Base-by-base conservation (phyloP, 1,284 basidiomycete species). In the Cryptococcus amylolentus region DNA sequence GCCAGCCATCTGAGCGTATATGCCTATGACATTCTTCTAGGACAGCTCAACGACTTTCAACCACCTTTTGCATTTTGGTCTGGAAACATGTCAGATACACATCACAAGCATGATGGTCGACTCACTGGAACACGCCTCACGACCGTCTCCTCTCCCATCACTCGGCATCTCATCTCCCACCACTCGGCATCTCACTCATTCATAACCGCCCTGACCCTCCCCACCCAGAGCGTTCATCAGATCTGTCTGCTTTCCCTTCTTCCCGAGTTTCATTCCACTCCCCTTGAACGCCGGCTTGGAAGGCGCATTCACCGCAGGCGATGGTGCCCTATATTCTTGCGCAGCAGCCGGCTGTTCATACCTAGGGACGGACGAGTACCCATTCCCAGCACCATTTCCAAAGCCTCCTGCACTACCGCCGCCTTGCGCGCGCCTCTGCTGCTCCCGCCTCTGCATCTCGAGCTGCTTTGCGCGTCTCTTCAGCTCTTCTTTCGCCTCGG, bases 401-500 rank as follows among this genome's bases (percentile, higher is more conserved):
- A 51, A 57, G 42, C 67, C 65, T 44, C 60, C 61, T 52, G 60
- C 57, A 4, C 85, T 84, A 26, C 84, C 81, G 10, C 86, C 84
- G 13, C 88, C 78, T 56, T 78, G 77, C 18, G 77, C 75, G n/a
- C 90, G 85, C 57, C 86, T 82, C 66, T 94, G 90, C 75, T 93
- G 91, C 73, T 96, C 93, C 47, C 95, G 83, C 43, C 95, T 86
- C 75, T 98, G 96, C 86, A 97, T 90, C 77, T 99, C 96, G 66
- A 99, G 86, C 75, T 98, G 94, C 76, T 97, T 96, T 3, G 96
- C 95, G 42, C 95, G 87, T 51, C 96, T 86, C 78, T 98, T 98
- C 72, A 99, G 88, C 75, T 98, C 96, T 77, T 99, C 96, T 77
- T 98, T 98, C 4, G 96, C 96, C 73, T 99, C 96, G 23, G 92